These are phyloP conservation scores for Mycena maculata DNA, from an alignment of 768 basidiomycete species.

Conservation along the genomic window DNA sequence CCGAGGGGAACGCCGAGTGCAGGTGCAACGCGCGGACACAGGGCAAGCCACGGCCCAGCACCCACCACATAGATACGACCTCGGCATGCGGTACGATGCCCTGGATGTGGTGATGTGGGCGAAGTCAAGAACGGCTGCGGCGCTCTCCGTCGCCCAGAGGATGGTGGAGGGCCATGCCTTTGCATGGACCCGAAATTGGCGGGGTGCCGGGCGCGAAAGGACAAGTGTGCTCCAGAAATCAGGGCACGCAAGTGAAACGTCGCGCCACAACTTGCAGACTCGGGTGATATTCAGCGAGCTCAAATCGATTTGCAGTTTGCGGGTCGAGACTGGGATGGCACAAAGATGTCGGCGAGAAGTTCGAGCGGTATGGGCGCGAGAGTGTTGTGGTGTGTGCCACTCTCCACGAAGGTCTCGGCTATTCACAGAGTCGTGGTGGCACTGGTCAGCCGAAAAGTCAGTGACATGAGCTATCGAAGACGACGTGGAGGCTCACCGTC, in stretches of 20 bases:
- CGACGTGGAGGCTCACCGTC: too few species aligned
- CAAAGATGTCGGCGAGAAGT: slow-evolving; percentile 27
- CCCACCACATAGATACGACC: not conserved
- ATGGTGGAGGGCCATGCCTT: not conserved
- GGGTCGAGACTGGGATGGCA: slow-evolving; percentile 6
- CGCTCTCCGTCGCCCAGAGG: not conserved
- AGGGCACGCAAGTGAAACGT: slow-evolving; percentile 24
- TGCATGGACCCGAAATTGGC: slow-evolving; percentile 11
- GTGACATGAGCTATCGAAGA: too few species aligned
- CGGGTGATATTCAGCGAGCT: slow-evolving; percentile 25
- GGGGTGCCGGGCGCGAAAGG: slow-evolving; percentile 15
- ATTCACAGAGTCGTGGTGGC: too few species aligned
- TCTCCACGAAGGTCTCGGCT: too few species aligned
- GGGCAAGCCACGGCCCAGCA: not conserved
- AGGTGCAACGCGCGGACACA: slow-evolving; percentile 23
- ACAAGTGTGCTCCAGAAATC: slow-evolving; percentile 28
- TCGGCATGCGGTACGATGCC: not conserved
- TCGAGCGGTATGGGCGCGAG: slow-evolving; percentile 19
- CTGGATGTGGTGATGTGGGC: slow-evolving; percentile 19
- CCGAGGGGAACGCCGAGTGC: slow-evolving; percentile 24
- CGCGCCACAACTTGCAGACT: slow-evolving; percentile 26
- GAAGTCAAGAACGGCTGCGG: not conserved
- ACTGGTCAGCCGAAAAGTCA: too few species aligned
- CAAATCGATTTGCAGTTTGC: not conserved
- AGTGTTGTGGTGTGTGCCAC: too few species aligned